Evolutionary conservation across 768 basidiomycete genomes (phyloP), one percentile per base, ranked within the genome.

Genomic region (Tremella yokohamensis): DNA sequence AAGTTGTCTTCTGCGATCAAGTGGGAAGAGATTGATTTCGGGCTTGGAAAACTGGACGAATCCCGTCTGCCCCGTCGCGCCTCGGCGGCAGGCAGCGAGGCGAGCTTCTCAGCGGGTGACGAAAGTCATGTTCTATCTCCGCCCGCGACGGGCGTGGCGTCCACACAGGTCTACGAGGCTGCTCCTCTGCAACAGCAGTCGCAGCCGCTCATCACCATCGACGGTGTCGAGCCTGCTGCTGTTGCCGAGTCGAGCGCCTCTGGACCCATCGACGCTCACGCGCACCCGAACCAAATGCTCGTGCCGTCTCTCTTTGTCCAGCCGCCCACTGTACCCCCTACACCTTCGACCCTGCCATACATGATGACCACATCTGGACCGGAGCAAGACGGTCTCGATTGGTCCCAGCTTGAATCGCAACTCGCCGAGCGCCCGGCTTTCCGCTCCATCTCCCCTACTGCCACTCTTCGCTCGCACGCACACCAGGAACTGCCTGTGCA

Each of bases 11-110:
- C 60, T 57, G 60, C 61, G 26, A 62, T 64, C 57, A 74, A 72
- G 50, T 76, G 75, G 75, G 75, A 76, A 58, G 75, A 76, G 47
- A 75, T 76, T 56, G 75, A 76, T 58, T 76, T 76, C 57, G 75
- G 75, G 24, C 60, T 76, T 26, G 75, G 75, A 49, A 59, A 65
- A 63, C 42, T 76, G 26, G 75, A 76, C 58, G 69, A 73, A 56
- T 18, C 26, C 13, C 44, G 53, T 25, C 44, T 49, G 13, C 26
- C 34, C 2, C 54, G 51, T 8, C 45, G 68, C 2, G 40, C 61
- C 24, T 61, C 56, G 15, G 29, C 29, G 29, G 11, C 29, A 34
- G 29, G 29, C 29, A 34, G 29, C 29, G 29, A 34, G 29, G 29
- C 29, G 6, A 64, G 63, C 8, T 65, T 65, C 57, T 62, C 61